phyloP scores from a whole-genome alignment of 768 basidiomycete genomes.

The Hemileccinum impolitum region DNA sequence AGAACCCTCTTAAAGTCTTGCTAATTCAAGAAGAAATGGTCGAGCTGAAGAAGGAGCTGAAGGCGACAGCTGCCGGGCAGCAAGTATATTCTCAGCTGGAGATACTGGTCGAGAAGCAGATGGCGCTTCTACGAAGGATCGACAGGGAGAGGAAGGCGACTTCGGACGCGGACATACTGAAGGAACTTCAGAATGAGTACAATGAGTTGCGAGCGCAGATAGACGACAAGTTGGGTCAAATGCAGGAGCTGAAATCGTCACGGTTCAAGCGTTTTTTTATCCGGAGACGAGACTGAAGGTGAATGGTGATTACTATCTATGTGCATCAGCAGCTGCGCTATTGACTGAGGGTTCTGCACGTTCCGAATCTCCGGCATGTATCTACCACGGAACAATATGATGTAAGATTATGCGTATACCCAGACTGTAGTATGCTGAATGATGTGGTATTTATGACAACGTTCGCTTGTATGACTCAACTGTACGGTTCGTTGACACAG shows the following conservation, averaged over 20 bases:
- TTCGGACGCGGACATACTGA: not conserved
- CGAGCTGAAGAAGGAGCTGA: constrained; percentile 5
- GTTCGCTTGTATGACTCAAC: no score
- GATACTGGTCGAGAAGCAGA: constrained; percentile 8
- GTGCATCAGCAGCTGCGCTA: no score
- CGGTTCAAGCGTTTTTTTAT: constrained; percentile 1
- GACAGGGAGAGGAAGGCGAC: constrained; percentile 6
- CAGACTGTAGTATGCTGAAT: no score
- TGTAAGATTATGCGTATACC: no score
- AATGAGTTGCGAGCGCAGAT: not conserved
- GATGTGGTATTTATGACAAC: no score
- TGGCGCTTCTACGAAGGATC: constrained; percentile 5
- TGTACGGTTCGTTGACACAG: no score
- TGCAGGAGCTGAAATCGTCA: constrained; percentile 11
- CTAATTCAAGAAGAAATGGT: constrained; percentile 10
- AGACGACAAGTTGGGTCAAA: constrained; percentile 7
- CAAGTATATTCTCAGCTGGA: constrained; percentile 9
- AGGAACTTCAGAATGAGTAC: constrained; percentile 9
- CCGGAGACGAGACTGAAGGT: not conserved
- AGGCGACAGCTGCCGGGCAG: constrained; percentile 8
- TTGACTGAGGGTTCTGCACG: no score
- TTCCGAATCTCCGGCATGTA: no score
- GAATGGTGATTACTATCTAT: no score
- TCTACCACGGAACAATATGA: no score
- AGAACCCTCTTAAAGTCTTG: not conserved